Percentiles rank a stretch among this genome's conserved stretches.
phyloP scores from a whole-genome alignment of 257 asterid species.

The Ilex aquifolium region DNA sequence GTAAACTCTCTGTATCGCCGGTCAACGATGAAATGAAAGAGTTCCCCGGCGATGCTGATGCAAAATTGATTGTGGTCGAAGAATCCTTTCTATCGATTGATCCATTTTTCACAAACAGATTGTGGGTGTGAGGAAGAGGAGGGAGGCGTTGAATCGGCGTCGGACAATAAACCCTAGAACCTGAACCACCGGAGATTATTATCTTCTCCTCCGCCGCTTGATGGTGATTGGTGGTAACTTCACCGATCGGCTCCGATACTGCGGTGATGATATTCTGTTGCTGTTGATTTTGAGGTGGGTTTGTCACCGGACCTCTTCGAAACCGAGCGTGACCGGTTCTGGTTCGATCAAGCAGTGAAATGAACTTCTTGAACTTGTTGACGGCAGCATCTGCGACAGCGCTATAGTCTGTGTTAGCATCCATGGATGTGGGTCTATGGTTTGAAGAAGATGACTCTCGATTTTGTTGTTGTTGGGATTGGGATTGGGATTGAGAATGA shows the following conservation, averaged over 20 bases:
- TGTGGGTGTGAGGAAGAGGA: conserved; percentile 66
- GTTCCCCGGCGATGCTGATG: conserved; percentile 16
- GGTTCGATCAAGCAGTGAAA: conserved; percentile 63
- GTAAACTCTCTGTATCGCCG: conserved; percentile 55
- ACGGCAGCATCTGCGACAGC: conserved; percentile 78
- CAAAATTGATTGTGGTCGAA: conserved; percentile 66
- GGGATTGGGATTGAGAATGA: conserved; percentile 5
- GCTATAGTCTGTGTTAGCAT: conserved; percentile 29
- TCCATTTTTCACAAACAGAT: conserved; percentile 31
- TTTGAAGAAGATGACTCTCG: background rate
- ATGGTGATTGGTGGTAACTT: background rate
- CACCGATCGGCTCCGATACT: no score
- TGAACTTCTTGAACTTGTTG: conserved; percentile 62
- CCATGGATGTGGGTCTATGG: background rate
- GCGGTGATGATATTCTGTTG: conserved; percentile 5
- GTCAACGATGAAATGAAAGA: conserved; percentile 72
- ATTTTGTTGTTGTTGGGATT: no score
- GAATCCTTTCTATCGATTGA: conserved; percentile 47
- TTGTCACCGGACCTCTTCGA: conserved; percentile 69
- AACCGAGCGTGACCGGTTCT: conserved; percentile 94
- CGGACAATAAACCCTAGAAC: conserved; percentile 47
- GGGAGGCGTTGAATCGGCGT: conserved; percentile 70
- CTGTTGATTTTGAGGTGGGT: conserved; percentile 7
- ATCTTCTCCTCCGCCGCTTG: conserved; percentile 23
- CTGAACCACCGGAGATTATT: background rate